A percentile compares a stretch with the other conserved stretches of the same genome.
Conservation (phyloP, 768 basidiomycete species). For the Peribolospora baueri region DNA sequence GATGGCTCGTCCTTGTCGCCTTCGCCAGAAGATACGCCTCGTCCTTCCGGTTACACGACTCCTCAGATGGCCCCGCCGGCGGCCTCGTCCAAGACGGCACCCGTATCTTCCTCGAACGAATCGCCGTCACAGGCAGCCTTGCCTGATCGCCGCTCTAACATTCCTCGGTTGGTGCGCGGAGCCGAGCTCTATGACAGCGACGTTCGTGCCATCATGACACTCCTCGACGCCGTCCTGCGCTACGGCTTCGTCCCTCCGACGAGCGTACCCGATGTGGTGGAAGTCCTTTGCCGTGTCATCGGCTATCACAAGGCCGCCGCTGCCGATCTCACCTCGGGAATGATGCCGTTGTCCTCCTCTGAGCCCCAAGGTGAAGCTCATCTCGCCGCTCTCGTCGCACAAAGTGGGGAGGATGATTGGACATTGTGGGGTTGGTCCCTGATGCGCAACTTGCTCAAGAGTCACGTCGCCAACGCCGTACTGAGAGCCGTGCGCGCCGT, state of each 20-base stretch:
- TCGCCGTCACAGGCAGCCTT: background rate
- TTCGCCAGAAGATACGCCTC: too few species aligned
- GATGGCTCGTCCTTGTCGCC: too few species aligned
- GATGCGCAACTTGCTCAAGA: background rate
- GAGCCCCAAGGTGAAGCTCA: background rate
- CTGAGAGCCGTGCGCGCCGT: background rate
- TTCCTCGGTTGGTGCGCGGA: too few species aligned
- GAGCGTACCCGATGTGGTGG: conserved; percentile 1
- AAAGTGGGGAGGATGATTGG: background rate
- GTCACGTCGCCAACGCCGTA: background rate
- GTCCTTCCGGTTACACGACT: too few species aligned
- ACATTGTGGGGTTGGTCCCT: background rate
- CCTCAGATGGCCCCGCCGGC: conserved; percentile 4
- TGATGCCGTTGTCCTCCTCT: background rate
- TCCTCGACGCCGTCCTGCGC: conserved; percentile 11
- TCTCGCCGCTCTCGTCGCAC: background rate
- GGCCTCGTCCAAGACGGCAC: conserved; percentile 11
- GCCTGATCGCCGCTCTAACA: too few species aligned
- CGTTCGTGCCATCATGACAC: conserved; percentile 8
- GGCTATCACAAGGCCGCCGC: background rate
- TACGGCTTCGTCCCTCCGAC: conserved; percentile 11
- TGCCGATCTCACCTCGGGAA: background rate
- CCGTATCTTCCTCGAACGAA: conserved; percentile 8
- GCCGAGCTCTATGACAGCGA: too few species aligned
- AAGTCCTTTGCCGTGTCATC: too few species aligned